These are phyloP conservation scores for Nemania sp. DNA, from an alignment of 2,329 filamentous ascomycete species.

Conservation along the genomic window DNA sequence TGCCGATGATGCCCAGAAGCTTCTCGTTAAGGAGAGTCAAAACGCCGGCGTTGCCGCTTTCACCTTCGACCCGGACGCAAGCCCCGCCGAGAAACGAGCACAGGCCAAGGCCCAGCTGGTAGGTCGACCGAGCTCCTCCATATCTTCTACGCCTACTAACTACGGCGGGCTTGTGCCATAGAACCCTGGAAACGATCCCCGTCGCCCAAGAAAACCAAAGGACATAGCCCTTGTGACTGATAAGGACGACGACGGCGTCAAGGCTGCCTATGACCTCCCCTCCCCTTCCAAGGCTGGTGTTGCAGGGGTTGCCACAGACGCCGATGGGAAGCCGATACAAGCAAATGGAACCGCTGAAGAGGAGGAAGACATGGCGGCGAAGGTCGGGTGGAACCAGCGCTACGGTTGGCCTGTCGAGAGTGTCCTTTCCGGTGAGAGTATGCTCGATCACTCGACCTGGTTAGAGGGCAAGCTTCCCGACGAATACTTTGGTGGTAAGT, in stretches of 20 bases:
- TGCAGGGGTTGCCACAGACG: constrained; percentile 57
- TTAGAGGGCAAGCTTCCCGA: constrained; percentile 84
- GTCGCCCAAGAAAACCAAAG: constrained; percentile 61
- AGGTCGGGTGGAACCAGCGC: constrained; percentile 85
- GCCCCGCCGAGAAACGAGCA: constrained; percentile 79
- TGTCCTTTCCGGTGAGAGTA: constrained; percentile 62
- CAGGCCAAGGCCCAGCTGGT: constrained; percentile 77
- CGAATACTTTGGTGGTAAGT: constrained; percentile 83
- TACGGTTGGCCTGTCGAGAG: constrained; percentile 73
- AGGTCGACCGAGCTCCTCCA: constrained; percentile 44
- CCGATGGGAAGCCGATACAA: constrained; percentile 52
- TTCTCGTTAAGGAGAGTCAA: constrained; percentile 75
- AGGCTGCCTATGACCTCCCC: constrained; percentile 76
- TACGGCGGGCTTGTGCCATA: constrained; percentile 39
- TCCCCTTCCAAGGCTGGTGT: constrained; percentile 72
- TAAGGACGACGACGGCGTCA: constrained; percentile 72
- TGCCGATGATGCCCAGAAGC: constrained; percentile 72
- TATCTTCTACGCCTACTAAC: constrained; percentile 5
- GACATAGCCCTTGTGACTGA: constrained; percentile 78
- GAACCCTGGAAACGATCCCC: constrained; percentile 68
- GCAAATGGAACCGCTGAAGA: constrained; percentile 59
- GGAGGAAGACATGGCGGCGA: constrained; percentile 56
- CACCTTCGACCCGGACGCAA: constrained; percentile 85
- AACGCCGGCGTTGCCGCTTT: constrained; percentile 81
- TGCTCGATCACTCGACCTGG: constrained; percentile 87